These are phyloP conservation scores for Aspergillus amoenus DNA, from an alignment of 2,329 filamentous ascomycete species.

Conservation along the genomic window DNA sequence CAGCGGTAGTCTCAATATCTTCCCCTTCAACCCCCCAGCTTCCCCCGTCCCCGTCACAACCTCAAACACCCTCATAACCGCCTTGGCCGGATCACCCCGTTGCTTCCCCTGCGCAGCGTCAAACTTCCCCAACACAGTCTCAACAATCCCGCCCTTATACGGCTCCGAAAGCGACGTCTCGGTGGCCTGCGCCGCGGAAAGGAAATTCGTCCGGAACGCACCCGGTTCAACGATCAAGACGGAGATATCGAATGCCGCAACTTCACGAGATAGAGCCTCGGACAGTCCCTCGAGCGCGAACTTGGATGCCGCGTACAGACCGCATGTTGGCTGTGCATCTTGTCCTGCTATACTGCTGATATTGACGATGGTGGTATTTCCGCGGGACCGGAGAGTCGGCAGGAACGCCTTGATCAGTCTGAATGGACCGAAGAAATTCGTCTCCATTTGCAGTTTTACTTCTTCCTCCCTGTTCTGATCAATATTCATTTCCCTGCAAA, in stretches of 20 bases:
- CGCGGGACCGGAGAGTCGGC: slow-evolving; percentile 38
- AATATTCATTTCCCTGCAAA: not conserved
- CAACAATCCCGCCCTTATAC: slow-evolving; percentile 26
- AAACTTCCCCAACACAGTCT: slow-evolving; percentile 23
- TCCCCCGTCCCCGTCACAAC: slow-evolving; percentile 34
- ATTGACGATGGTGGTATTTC: slow-evolving; percentile 42
- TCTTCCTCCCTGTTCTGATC: slow-evolving; percentile 18
- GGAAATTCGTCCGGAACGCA: slow-evolving; percentile 45
- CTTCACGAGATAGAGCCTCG: slow-evolving; percentile 38
- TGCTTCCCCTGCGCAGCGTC: slow-evolving; percentile 9
- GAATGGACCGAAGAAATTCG: slow-evolving; percentile 46
- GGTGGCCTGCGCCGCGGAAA: slow-evolving; percentile 25
- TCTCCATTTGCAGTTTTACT: slow-evolving; percentile 23
- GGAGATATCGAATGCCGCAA: slow-evolving; percentile 35
- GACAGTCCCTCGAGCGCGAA: slow-evolving; percentile 43
- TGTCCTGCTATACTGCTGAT: slow-evolving; percentile 52
- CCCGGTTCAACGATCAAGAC: slow-evolving; percentile 47
- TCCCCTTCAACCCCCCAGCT: slow-evolving; percentile 32
- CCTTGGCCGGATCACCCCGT: slow-evolving; percentile 24
- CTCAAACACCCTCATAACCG: slow-evolving; percentile 39
- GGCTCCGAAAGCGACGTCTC: slow-evolving; percentile 35
- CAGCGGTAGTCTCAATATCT: slow-evolving; percentile 38
- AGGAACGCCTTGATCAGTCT: slow-evolving; percentile 40
- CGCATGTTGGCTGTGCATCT: slow-evolving; percentile 33
- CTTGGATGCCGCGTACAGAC: slow-evolving; percentile 44